These are phyloP conservation scores for Cyberlindnera maritima DNA, from an alignment of 805 yeast species.

Conservation along the genomic window DNA sequence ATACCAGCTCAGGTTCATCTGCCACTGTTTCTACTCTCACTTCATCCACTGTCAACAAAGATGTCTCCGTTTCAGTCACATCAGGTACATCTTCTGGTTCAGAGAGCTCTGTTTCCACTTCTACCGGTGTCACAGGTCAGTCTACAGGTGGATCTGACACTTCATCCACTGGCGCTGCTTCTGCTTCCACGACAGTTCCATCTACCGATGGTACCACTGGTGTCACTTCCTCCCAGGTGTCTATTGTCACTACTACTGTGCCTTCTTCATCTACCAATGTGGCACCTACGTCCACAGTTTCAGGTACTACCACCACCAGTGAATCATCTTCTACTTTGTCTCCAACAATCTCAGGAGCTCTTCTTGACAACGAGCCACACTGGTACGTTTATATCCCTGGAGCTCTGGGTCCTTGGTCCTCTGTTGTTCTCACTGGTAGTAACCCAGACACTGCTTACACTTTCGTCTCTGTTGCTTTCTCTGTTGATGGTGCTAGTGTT, in stretches of 20 bases:
- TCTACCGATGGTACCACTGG: conserved; percentile 1
- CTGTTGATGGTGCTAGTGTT: conserved; percentile 12
- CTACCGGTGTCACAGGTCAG: too few species aligned
- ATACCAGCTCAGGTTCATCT: too few species aligned
- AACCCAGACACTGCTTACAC: conserved; percentile 16
- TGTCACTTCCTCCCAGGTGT: neutral
- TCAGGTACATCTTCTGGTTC: too few species aligned
- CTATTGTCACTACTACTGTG: too few species aligned
- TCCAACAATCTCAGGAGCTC: too few species aligned
- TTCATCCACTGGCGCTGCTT: too few species aligned
- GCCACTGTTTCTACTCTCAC: too few species aligned
- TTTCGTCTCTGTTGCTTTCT: conserved; percentile 13
- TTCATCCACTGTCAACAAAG: too few species aligned
- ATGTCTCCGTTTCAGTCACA: too few species aligned
- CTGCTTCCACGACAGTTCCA: conserved; percentile 1
- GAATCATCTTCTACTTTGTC: neutral
- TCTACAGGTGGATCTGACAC: too few species aligned
- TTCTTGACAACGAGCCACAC: conserved; percentile 20
- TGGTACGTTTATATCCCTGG: conserved; percentile 23
- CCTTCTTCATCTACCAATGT: too few species aligned
- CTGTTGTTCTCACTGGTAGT: conserved; percentile 14
- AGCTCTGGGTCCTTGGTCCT: conserved; percentile 19
- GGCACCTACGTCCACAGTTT: too few species aligned
- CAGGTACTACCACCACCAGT: neutral
- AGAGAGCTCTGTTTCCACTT: neutral